Conservation (phyloP, 495 filamentous ascomycete genomes). For the Aspergillus asperescens region DNA sequence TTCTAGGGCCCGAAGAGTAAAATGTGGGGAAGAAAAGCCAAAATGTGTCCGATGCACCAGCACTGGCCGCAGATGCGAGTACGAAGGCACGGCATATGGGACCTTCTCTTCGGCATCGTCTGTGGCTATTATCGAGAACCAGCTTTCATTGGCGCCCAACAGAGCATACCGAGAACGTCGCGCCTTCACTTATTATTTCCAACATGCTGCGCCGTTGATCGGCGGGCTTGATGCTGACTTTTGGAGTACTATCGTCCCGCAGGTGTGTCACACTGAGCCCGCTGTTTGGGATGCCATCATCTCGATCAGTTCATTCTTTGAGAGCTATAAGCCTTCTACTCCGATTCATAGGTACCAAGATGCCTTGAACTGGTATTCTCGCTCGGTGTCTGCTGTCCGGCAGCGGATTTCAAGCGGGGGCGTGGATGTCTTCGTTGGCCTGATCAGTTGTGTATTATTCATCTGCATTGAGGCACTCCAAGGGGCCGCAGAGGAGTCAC, state of each 20-base stretch:
- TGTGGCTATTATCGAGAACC: constrained; percentile 8
- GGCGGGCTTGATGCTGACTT: constrained; percentile 48
- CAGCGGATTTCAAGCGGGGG: constrained; percentile 35
- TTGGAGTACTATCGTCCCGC: constrained; percentile 52
- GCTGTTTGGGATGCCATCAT: constrained; percentile 56
- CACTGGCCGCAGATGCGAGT: constrained; percentile 48
- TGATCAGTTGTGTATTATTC: constrained; percentile 54
- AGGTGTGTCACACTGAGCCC: constrained; percentile 51
- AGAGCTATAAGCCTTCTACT: constrained; percentile 24
- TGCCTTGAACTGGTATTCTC: constrained; percentile 38
- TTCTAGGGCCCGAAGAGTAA: constrained; percentile 46
- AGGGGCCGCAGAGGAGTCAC: constrained; percentile 27
- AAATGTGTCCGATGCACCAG: constrained; percentile 40
- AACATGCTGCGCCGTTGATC: constrained; percentile 26
- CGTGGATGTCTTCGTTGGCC: constrained; percentile 30
- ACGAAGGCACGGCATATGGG: constrained; percentile 9
- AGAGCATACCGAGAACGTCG: constrained; percentile 35
- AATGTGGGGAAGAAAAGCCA: constrained; percentile 54
- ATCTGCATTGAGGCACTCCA: constrained; percentile 54
- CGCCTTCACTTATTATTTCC: constrained; percentile 39
- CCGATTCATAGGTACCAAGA: constrained; percentile 21
- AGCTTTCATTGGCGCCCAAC: constrained; percentile 23
- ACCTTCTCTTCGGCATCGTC: constrained; percentile 15
- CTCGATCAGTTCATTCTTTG: constrained; percentile 51
- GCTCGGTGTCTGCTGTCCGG: constrained; percentile 46